Evolutionary conservation across 345 rosid species (phyloP).

Genomic region (Limnanthes douglasii): DNA sequence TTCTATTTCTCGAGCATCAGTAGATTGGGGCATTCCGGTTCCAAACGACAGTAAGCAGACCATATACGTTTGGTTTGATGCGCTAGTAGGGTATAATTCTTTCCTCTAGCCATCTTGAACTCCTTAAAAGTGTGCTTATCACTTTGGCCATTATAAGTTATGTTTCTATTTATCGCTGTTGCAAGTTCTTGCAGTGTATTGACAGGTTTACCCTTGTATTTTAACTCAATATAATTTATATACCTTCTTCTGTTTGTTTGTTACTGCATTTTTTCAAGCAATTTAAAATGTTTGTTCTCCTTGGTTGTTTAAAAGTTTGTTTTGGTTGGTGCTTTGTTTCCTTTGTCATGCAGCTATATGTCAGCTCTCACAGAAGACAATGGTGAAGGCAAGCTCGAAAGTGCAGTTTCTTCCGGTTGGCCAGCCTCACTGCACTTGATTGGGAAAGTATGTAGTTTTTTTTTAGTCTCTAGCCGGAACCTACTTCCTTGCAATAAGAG

Average conservation of each 20-base stretch:
- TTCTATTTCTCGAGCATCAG: conserved; percentile 93
- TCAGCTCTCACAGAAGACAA: conserved; percentile 61
- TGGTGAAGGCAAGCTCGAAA: conserved; percentile 37
- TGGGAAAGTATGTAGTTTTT: conserved; percentile 50
- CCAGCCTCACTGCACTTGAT: conserved; percentile 91
- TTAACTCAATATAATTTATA: no score
- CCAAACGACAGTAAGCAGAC: conserved; percentile 84
- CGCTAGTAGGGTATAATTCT: conserved; percentile 63
- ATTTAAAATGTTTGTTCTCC: neutral
- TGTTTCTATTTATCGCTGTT: conserved; percentile 1
- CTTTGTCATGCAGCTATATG: conserved; percentile 42
- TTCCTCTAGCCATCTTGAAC: no score
- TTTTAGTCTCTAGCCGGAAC: neutral
- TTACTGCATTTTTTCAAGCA: neutral
- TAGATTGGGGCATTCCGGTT: conserved; percentile 96
- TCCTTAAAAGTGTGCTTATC: neutral
- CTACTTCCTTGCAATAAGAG: no score
- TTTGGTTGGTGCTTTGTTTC: neutral
- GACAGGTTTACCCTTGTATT: neutral
- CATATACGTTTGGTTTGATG: conserved; percentile 98
- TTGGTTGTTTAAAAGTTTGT: conserved; percentile 2
- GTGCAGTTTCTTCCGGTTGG: conserved; percentile 73
- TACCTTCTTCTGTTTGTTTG: no score
- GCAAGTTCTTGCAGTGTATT: neutral
- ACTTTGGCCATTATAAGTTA: neutral